phyloP scores from a whole-genome alignment of 495 filamentous ascomycete genomes.

The Penicillium mononematosum region DNA sequence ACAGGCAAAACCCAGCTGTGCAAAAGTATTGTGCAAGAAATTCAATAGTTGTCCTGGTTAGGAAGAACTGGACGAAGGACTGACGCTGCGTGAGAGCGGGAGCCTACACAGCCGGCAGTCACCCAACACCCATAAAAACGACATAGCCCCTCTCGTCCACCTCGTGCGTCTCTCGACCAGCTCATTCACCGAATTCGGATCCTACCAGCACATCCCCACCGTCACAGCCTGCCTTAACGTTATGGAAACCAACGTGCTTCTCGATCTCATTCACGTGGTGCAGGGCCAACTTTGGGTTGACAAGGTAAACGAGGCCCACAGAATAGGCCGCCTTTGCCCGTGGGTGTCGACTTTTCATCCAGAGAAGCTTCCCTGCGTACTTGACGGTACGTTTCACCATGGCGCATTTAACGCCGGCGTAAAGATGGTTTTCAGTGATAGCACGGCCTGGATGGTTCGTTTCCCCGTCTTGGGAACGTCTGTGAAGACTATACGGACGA shows the following conservation, averaged over 20 bases:
- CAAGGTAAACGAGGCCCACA: conserved; percentile 34
- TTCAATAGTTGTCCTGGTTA: too few species aligned
- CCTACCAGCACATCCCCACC: too few species aligned
- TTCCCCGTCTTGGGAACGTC: background rate
- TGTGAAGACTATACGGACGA: conserved; percentile 19
- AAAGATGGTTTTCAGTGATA: background rate
- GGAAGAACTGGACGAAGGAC: too few species aligned
- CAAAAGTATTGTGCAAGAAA: too few species aligned
- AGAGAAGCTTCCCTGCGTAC: conserved; percentile 33
- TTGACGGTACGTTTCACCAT: conserved; percentile 34
- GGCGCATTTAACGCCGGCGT: conserved; percentile 15
- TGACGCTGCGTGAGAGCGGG: too few species aligned
- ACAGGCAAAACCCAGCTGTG: too few species aligned
- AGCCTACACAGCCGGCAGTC: too few species aligned
- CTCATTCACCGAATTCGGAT: too few species aligned
- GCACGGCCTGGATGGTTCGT: background rate
- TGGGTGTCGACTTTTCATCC: conserved; percentile 43
- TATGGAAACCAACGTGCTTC: conserved; percentile 30
- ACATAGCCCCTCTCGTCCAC: too few species aligned
- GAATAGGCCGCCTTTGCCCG: conserved; percentile 29
- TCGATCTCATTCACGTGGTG: conserved; percentile 26
- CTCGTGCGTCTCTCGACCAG: too few species aligned
- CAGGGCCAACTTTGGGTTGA: conserved; percentile 35
- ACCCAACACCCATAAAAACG: too few species aligned
- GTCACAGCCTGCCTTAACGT: background rate